phyloP scores from a whole-genome alignment of 1,284 basidiomycete genomes.

The Marasmius sp. region DNA sequence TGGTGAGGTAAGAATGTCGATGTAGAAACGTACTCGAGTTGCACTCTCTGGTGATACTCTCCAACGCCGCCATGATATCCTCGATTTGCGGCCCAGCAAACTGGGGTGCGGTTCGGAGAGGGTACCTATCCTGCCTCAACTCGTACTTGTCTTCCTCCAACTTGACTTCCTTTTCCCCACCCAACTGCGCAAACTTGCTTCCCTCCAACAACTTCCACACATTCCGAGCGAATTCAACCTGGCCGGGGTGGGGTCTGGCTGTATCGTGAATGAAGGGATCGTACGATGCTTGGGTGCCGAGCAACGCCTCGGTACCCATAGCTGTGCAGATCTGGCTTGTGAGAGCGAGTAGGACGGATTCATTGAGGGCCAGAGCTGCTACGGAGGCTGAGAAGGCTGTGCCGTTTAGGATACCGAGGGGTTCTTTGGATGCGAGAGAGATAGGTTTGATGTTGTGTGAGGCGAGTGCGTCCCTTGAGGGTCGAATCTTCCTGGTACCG shows the following conservation, averaged over 20 bases:
- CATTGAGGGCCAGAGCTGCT: conserved; percentile 43
- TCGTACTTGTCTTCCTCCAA: conserved; percentile 50
- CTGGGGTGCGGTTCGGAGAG: conserved; percentile 55
- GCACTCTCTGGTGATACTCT: conserved; percentile 52
- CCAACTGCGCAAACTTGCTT: conserved; percentile 42
- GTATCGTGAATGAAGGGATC: conserved; percentile 58
- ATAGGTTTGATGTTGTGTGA: conserved; percentile 48
- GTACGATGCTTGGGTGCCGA: conserved; percentile 50
- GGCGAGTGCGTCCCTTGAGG: conserved; percentile 45
- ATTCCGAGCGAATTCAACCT: conserved; percentile 49
- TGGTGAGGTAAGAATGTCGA: not conserved
- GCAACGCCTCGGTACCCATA: conserved; percentile 58
- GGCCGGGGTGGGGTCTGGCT: conserved; percentile 59
- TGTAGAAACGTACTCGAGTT: conserved; percentile 52
- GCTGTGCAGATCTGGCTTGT: conserved; percentile 58
- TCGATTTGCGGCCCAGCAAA: conserved; percentile 62
- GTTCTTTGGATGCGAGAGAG: conserved; percentile 54
- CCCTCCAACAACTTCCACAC: conserved; percentile 46
- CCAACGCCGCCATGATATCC: conserved; percentile 49
- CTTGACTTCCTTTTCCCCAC: conserved; percentile 36
- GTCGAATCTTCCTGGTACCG: conserved; percentile 36
- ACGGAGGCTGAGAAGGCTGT: conserved; percentile 46
- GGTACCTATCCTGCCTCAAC: conserved; percentile 50
- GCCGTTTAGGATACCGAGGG: conserved; percentile 57
- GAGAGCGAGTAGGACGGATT: conserved; percentile 50